These are phyloP conservation scores for Penicillium decumbens DNA, from an alignment of 2,329 filamentous ascomycete genomes.

Conservation along the genomic window DNA sequence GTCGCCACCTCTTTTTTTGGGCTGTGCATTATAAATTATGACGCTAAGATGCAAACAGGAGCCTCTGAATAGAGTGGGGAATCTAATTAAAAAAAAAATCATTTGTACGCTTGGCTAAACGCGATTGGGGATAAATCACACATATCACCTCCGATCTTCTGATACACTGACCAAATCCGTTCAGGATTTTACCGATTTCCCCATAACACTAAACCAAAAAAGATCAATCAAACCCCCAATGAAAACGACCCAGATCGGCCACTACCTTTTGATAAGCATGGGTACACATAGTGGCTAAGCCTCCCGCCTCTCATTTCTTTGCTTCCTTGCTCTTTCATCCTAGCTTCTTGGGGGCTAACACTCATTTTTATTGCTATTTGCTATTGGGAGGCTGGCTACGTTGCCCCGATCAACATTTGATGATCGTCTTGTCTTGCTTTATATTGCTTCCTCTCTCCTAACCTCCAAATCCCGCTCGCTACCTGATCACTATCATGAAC, in stretches of 20 bases:
- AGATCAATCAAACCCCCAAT: too few relatives aligned
- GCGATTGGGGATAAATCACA: not conserved
- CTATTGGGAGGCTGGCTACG: not conserved
- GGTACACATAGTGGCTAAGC: slow-evolving; percentile 1
- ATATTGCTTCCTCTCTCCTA: slow-evolving; percentile 4
- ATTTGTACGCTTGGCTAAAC: slow-evolving; percentile 1
- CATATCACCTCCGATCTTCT: not conserved
- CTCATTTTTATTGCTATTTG: slow-evolving; percentile 8
- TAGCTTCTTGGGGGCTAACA: slow-evolving; percentile 6
- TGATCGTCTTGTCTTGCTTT: not conserved
- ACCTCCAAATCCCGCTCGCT: slow-evolving; percentile 4
- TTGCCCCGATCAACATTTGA: not conserved
- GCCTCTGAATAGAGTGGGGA: not conserved
- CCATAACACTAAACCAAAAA: not conserved
- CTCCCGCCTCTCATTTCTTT: not conserved
- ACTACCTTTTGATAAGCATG: slow-evolving; percentile 2
- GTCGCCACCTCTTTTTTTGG: not conserved
- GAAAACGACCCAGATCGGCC: not conserved
- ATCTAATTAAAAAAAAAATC: not conserved
- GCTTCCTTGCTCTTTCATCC: not conserved
- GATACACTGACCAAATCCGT: not conserved
- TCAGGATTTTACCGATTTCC: slow-evolving; percentile 1
- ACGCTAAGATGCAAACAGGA: slow-evolving; percentile 8
- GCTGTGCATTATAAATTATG: slow-evolving; percentile 2
- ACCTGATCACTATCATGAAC: not conserved